phyloP scores from a whole-genome alignment of 805 yeast species.

The Maudiozyma serrabonitensis region DNA sequence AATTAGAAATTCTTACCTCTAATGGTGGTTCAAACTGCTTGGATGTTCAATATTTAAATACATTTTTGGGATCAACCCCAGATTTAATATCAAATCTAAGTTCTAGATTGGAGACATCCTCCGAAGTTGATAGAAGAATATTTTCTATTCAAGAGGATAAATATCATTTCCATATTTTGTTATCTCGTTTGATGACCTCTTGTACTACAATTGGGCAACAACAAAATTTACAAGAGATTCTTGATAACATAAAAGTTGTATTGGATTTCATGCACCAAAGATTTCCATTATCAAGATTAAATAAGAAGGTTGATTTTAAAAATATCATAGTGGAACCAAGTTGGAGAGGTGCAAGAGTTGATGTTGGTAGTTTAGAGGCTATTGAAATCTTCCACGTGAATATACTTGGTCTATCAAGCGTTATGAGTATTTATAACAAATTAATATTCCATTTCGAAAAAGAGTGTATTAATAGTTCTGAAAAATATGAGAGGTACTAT shows the following conservation, averaged over 20 bases:
- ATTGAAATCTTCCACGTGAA: conserved; percentile 9
- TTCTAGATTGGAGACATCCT: background rate
- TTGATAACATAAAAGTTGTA: conserved; percentile 6
- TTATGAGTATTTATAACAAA: conserved; percentile 8
- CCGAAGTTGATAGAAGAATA: conserved; percentile 5
- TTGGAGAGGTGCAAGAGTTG: conserved; percentile 9
- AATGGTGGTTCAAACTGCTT: conserved; percentile 5
- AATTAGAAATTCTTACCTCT: conserved; percentile 4
- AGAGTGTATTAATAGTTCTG: conserved; percentile 1
- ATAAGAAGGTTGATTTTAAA: background rate
- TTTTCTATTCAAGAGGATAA: conserved; percentile 8
- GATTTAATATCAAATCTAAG: background rate
- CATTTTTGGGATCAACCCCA: conserved; percentile 1
- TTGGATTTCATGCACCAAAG: conserved; percentile 5
- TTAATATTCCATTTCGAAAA: conserved; percentile 13
- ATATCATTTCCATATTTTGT: conserved; percentile 10
- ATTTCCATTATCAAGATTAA: conserved; percentile 8
- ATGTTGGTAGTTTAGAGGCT: conserved; percentile 4
- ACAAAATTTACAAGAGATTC: conserved; percentile 5
- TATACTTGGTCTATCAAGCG: conserved; percentile 7
- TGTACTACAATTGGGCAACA: conserved; percentile 1
- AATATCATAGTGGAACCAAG: background rate
- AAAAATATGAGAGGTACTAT: conserved; percentile 5
- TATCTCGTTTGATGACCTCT: conserved; percentile 6
- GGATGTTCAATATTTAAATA: conserved; percentile 6